These are phyloP conservation scores for Salvia rosmarinus DNA, from an alignment of 257 asterid species.

Conservation along the genomic window DNA sequence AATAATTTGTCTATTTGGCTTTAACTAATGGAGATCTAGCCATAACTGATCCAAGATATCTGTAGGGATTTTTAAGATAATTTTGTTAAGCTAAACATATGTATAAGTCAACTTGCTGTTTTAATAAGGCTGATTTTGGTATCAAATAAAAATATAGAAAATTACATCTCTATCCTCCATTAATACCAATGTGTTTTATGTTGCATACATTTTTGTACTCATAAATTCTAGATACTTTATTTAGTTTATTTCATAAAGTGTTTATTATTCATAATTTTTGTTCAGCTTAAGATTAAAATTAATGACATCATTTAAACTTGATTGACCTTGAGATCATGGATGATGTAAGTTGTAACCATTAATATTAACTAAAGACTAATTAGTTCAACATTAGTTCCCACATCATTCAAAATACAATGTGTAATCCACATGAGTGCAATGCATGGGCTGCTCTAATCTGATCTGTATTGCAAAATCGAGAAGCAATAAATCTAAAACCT, in stretches of 20 bases:
- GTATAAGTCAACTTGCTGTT: not conserved
- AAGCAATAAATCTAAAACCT: conserved; percentile 14
- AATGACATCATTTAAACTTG: conserved; percentile 3
- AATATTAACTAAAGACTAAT: conserved; percentile 27
- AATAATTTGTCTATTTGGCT: not conserved
- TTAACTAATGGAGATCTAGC: not conserved
- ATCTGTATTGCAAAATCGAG: conserved; percentile 45
- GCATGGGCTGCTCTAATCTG: conserved; percentile 31
- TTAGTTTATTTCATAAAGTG: not conserved
- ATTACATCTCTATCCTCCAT: too few species aligned
- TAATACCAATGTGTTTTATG: too few species aligned
- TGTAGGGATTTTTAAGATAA: not conserved
- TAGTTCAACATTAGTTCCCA: not conserved
- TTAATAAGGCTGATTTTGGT: not conserved
- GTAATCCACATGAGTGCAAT: conserved; percentile 34
- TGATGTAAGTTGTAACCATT: conserved; percentile 32
- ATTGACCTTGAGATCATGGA: conserved; percentile 32
- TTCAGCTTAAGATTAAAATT: not conserved
- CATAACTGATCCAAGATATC: not conserved
- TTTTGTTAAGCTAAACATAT: not conserved
- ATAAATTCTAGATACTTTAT: too few species aligned
- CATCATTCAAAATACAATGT: conserved; percentile 24
- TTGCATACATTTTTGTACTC: too few species aligned
- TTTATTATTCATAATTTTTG: not conserved
- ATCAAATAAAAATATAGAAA: too few species aligned